These are phyloP conservation scores for Aplosporella prunicola DNA, from an alignment of 2,329 filamentous ascomycete genomes.

Conservation along the genomic window DNA sequence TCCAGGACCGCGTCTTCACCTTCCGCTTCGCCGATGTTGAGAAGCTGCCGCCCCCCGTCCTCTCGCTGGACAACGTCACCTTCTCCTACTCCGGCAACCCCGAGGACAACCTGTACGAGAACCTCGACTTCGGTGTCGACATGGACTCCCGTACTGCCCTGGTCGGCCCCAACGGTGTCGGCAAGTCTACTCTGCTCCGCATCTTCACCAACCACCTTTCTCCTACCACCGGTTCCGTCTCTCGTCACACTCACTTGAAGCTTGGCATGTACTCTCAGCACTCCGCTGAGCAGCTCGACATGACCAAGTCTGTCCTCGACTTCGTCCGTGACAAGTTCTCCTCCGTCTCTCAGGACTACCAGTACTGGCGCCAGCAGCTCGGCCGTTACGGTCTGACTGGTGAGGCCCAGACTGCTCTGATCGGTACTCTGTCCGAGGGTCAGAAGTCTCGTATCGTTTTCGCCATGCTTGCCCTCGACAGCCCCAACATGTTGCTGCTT, in stretches of 20 bases:
- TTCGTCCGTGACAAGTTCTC: conserved; percentile 95
- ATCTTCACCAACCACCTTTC: conserved; percentile 95
- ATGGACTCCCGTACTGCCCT: conserved; percentile 98
- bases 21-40: conserved; percentile 99
- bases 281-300: conserved; percentile 93
- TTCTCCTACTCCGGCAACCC: conserved; percentile 92
- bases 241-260: conserved; percentile 95
- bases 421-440: conserved; percentile 95
- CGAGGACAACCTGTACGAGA: conserved; percentile 88
- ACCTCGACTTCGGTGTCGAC: conserved; percentile 96
- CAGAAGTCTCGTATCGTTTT: conserved; percentile 99
- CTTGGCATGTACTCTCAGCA: conserved; percentile 97
- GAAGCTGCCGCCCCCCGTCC: conserved; percentile 94
- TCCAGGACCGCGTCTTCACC: conserved; percentile 78
- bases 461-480: conserved; percentile 86
- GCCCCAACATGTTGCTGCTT: conserved; percentile 93
- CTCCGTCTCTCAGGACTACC: conserved; percentile 87
- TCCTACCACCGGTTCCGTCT: conserved; percentile 71
- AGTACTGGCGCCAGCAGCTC: conserved; percentile 98
- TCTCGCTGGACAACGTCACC: conserved; percentile 93
- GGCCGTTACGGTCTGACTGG: conserved; percentile 89
- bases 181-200: conserved; percentile 91
- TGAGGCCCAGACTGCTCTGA: conserved; percentile 89
- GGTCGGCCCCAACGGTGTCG: conserved; percentile 97
- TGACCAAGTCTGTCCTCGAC: conserved; percentile 95